Percentiles rank a stretch among this genome's conserved stretches.
Conservation (phyloP, 805 yeast species). For the Saturnispora sanitii region DNA sequence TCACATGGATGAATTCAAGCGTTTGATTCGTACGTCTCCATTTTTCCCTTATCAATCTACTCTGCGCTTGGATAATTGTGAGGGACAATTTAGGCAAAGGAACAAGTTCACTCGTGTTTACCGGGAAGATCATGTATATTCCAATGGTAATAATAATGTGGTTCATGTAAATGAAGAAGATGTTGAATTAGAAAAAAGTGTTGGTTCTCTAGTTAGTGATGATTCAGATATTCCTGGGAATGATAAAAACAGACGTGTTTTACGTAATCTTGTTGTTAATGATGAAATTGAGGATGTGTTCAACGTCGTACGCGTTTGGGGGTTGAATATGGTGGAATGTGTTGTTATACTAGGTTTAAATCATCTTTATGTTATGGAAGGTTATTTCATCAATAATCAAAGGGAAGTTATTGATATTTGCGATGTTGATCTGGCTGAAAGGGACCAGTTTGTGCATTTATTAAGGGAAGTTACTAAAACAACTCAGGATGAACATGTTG, state of each 20-base stretch:
- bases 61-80: constrained; percentile 57
- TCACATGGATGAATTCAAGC: too few species aligned
- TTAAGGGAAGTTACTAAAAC: constrained; percentile 30
- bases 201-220: background rate
- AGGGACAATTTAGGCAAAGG: constrained; percentile 60
- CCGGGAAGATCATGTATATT: background rate
- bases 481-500: constrained; percentile 11
- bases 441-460: constrained; percentile 63
- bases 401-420: constrained; percentile 53
- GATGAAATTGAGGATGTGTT: constrained; percentile 64
- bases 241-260: constrained; percentile 66
- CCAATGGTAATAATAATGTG: too few species aligned
- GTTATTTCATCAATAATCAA: constrained; percentile 47
- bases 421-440: constrained; percentile 50
- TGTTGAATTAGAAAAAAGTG: background rate
- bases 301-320: constrained; percentile 68
- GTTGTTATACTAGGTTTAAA: constrained; percentile 58
- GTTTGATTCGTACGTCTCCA: too few species aligned
- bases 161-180: constrained; percentile 8
- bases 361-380: constrained; percentile 59
- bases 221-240: constrained; percentile 25
- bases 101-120: constrained; percentile 40
- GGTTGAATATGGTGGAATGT: constrained; percentile 70
- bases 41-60: too few species aligned
- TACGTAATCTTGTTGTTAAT: constrained; percentile 56